Percentiles rank a stretch among this genome's conserved stretches.
Conservation (phyloP, 257 asterid species). For the Misopates orontium region DNA sequence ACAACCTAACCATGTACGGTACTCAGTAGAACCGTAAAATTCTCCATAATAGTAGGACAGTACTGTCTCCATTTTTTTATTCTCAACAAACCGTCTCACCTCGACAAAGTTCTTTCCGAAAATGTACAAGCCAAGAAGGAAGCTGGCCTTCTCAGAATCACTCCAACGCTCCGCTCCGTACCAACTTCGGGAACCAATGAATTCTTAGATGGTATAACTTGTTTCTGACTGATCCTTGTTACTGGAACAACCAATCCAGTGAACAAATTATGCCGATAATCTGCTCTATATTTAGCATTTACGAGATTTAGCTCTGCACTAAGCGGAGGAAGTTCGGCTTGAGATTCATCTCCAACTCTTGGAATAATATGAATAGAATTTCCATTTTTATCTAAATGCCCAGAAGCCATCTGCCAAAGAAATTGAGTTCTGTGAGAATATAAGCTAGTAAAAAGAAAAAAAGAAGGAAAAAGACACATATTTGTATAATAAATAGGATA, state of each 20-base stretch:
- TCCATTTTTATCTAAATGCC: too few species aligned
- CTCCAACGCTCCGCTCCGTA: conserved; percentile 42
- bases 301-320: not conserved
- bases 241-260: conserved; percentile 46
- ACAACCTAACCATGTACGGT: conserved; percentile 62
- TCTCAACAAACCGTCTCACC: conserved; percentile 50
- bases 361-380: conserved; percentile 38
- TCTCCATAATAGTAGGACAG: conserved; percentile 59
- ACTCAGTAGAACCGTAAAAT: conserved; percentile 53
- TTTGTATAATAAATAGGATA: not conserved
- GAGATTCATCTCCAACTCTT: conserved; percentile 67
- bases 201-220: conserved; percentile 14
- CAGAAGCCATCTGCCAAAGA: conserved; percentile 38
- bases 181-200: conserved; percentile 49
- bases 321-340: conserved; percentile 52
- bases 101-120: conserved; percentile 63
- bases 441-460: not conserved
- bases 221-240: conserved; percentile 28
- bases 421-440: not conserved
- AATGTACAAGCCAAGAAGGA: conserved; percentile 61
- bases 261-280: conserved; percentile 22
- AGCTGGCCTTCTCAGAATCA: conserved; percentile 51
- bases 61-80: conserved; percentile 48
- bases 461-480: not conserved
- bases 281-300: conserved; percentile 14